Percentiles rank a stretch among this genome's conserved stretches.
These are phyloP conservation scores for Colletotrichum endophyticum DNA, from an alignment of 2,329 filamentous ascomycete genomes.

Conservation along the genomic window DNA sequence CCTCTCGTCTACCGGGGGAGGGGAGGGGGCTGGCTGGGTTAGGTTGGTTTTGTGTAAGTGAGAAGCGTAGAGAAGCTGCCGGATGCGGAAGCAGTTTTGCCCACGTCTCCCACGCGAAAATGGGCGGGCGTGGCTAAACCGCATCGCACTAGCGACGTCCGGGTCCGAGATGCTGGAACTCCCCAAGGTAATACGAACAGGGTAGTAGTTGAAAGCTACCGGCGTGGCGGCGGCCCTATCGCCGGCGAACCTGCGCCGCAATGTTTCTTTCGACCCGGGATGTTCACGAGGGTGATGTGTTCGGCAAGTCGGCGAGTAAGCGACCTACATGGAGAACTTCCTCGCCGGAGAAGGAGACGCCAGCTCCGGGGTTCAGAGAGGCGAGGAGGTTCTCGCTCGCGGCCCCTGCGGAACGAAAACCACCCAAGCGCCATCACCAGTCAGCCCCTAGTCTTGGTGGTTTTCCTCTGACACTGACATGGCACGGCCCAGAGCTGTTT, in stretches of 20 bases:
- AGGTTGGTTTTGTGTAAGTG: neutral
- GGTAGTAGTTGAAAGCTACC: neutral
- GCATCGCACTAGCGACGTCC: neutral
- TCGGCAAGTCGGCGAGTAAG: neutral
- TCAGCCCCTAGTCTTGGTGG: neutral
- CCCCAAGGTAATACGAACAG: neutral
- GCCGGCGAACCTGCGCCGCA: neutral
- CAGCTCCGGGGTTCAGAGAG: neutral
- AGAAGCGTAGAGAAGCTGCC: neutral
- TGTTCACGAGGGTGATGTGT: neutral
- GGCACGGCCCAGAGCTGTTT: slow-evolving; percentile 8
- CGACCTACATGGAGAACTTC: neutral
- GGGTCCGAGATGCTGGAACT: neutral
- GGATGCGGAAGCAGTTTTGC: neutral
- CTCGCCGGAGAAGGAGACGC: neutral
- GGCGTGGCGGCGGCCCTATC: neutral
- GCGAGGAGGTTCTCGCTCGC: neutral
- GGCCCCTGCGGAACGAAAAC: neutral
- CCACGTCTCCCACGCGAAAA: neutral
- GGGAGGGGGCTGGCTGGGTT: neutral
- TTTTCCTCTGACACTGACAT: neutral
- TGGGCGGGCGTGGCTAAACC: neutral
- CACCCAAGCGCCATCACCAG: neutral
- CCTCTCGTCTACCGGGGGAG: neutral
- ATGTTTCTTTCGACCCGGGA: neutral